Percentiles rank a stretch among this genome's conserved stretches.
Evolutionary conservation across 1,139 yeast species (phyloP).

Genomic region (Taphrina wiesneri): DNA sequence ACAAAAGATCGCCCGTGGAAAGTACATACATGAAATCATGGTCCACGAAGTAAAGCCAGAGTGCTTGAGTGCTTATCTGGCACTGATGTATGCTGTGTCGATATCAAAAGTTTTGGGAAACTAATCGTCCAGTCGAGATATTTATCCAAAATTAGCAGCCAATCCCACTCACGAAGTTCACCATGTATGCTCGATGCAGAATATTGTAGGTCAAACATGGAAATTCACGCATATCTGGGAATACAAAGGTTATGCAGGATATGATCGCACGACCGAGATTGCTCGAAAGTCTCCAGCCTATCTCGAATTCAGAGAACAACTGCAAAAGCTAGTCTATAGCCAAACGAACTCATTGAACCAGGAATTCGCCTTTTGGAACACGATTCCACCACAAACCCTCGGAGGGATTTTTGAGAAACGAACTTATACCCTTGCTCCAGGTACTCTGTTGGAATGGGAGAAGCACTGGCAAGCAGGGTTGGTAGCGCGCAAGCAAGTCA

Average conservation of each 20-base stretch:
- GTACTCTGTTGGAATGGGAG: conserved; percentile 51
- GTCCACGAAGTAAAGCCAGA: conserved; percentile 48
- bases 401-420: conserved; percentile 52
- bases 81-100: conserved; percentile 41
- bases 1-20: conserved; percentile 48
- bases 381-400: conserved; percentile 49
- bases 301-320: conserved; percentile 43
- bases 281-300: conserved; percentile 46
- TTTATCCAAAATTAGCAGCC: conserved; percentile 46
- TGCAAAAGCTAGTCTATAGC: conserved; percentile 46
- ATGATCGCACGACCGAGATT: conserved; percentile 48
- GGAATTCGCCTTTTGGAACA: conserved; percentile 52
- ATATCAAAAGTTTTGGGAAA: background rate
- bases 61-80: conserved; percentile 47
- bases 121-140: conserved; percentile 11
- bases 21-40: conserved; percentile 50
- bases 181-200: conserved; percentile 51
- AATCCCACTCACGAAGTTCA: conserved; percentile 46
- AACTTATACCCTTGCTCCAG: conserved; percentile 49
- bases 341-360: conserved; percentile 48
- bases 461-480: conserved; percentile 49
- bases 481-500: conserved; percentile 50
- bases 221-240: conserved; percentile 50
- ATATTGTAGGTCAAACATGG: conserved; percentile 50
- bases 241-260: conserved; percentile 50